A percentile compares a stretch with the other conserved stretches of the same genome.
Evolutionary conservation across 2,329 filamentous ascomycete genomes (phyloP).

Genomic region (Penicillium sp.): DNA sequence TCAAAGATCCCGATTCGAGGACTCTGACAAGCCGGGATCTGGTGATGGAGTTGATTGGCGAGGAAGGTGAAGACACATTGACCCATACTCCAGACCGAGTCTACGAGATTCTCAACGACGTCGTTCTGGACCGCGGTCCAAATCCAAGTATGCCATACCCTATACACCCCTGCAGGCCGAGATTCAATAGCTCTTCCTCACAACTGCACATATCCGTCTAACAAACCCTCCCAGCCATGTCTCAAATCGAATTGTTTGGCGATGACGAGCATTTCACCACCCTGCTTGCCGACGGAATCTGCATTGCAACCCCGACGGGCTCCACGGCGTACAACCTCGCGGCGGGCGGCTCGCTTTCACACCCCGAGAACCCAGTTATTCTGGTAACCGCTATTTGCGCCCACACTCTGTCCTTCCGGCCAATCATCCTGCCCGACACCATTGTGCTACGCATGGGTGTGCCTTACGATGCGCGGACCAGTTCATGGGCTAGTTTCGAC

Average conservation of each 20-base stretch:
- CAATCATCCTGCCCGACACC: conserved; percentile 95
- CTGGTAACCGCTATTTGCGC: conserved; percentile 92
- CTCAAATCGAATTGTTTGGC: conserved; percentile 85
- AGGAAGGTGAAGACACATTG: conserved; percentile 77
- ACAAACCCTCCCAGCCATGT: conserved; percentile 68
- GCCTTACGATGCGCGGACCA: conserved; percentile 87
- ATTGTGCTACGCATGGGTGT: conserved; percentile 91
- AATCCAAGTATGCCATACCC: conserved; percentile 72
- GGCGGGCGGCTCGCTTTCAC: conserved; percentile 90
- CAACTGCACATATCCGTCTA: conserved; percentile 9
- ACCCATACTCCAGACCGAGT: conserved; percentile 84
- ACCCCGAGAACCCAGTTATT: conserved; percentile 95
- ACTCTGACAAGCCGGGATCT: conserved; percentile 61
- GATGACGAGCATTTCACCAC: conserved; percentile 96
- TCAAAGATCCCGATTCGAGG: conserved; percentile 24
- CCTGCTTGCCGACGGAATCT: conserved; percentile 88
- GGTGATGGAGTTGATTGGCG: conserved; percentile 86
- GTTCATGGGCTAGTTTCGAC: conserved; percentile 97
- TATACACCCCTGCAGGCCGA: neutral
- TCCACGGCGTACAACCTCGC: conserved; percentile 96
- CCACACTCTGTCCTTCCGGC: conserved; percentile 90
- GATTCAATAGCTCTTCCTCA: neutral
- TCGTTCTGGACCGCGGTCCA: conserved; percentile 93
- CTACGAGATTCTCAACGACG: conserved; percentile 90
- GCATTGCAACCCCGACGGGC: conserved; percentile 90